Conservation (phyloP, 805 yeast species). For the Sporopachydermia quercuum region DNA sequence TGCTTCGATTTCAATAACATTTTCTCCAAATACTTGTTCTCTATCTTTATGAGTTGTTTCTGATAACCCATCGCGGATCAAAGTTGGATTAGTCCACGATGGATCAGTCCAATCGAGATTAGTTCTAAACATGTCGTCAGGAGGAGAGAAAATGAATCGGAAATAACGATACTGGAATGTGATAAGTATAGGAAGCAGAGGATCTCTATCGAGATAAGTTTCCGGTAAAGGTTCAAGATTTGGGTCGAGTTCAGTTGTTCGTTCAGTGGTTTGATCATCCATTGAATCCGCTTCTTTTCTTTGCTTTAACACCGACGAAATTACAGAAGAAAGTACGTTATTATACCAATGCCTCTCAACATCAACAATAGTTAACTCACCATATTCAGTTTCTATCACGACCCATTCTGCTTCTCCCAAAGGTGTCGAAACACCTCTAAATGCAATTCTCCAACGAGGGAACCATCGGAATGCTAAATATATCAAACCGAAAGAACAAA, state of each 20-base stretch:
- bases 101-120: conserved; percentile 79
- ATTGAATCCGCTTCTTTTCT: conserved; percentile 9
- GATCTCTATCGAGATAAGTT: conserved; percentile 33
- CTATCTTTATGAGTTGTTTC: conserved; percentile 58
- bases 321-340: conserved; percentile 55
- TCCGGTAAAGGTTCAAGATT: too few species aligned
- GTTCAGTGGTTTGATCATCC: conserved; percentile 4
- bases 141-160: conserved; percentile 69
- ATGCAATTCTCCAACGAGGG: conserved; percentile 55
- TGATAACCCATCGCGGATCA: conserved; percentile 46
- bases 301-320: conserved; percentile 18
- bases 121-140: conserved; percentile 73
- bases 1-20: conserved; percentile 61
- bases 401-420: conserved; percentile 85
- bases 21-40: conserved; percentile 57
- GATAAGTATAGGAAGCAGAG: conserved; percentile 53
- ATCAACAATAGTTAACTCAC: conserved; percentile 52
- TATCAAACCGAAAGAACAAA: conserved; percentile 52
- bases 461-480: conserved; percentile 74
- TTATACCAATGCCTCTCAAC: conserved; percentile 51
- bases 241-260: background rate
- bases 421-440: conserved; percentile 51
- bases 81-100: conserved; percentile 40
- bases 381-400: conserved; percentile 86
- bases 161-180: conserved; percentile 73